phyloP scores from a whole-genome alignment of 1,284 basidiomycete genomes.

The Ganoderma leucocontextum region DNA sequence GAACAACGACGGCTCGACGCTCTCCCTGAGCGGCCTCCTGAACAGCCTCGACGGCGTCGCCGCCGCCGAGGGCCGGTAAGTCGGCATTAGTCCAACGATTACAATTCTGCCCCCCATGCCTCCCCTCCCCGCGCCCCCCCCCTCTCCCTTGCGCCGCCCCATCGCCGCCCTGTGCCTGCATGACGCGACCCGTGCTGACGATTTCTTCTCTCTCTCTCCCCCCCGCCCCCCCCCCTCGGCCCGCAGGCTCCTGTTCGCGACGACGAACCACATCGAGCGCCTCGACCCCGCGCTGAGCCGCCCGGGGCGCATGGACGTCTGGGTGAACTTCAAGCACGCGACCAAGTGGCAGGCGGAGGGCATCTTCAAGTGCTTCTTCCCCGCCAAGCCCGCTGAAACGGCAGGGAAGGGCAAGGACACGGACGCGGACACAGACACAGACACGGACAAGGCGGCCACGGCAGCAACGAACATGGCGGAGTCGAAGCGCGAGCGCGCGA shows the following conservation, averaged over 20 bases:
- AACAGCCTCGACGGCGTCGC: constrained; percentile 90
- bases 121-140: constrained; percentile 12
- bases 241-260: constrained; percentile 77
- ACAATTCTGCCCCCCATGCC: neutral
- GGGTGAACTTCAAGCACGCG: constrained; percentile 88
- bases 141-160: constrained; percentile 6
- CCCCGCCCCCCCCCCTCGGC: no score
- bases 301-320: constrained; percentile 87
- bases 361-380: constrained; percentile 93
- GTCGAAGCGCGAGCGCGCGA: constrained; percentile 67
- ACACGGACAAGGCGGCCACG: no score
- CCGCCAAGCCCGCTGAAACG: constrained; percentile 51
- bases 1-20: constrained; percentile 75
- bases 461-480: constrained; percentile 59
- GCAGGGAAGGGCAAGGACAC: constrained; percentile 7
- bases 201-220: neutral
- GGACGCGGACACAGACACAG: constrained; percentile 49
- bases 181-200: constrained; percentile 16
- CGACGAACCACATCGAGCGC: constrained; percentile 87
- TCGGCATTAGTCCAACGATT: constrained; percentile 15
- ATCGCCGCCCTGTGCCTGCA: neutral
- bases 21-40: constrained; percentile 82
- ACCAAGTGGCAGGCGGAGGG: constrained; percentile 89
- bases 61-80: constrained; percentile 84
- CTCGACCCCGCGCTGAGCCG: constrained; percentile 83